Evolutionary conservation across 257 asterid genomes (phyloP), one percentile per base, ranked within the genome.

Genomic region (Plantago major): DNA sequence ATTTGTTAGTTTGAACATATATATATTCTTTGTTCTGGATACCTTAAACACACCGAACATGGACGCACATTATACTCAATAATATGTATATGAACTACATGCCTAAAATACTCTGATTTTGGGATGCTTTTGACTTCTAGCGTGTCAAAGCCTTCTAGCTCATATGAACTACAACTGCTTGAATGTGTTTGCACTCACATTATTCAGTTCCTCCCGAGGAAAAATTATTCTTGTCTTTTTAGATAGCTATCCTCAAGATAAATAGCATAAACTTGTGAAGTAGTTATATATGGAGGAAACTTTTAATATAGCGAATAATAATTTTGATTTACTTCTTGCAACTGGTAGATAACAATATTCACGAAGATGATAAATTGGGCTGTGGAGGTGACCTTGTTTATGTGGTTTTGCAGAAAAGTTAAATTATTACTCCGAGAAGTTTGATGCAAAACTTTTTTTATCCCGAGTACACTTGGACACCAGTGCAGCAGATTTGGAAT

Each of bases 381-480:
- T 51, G 62, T 42, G 59, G 59, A 46, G 63, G 42, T 58, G 44
- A 65, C 51, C 40, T 26, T 73, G 33, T 68, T 70, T 78, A 16
- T 52, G 19, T 73, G 70, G 46, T 71, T 68, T 73, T 79, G 86
- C 96, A 93, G 99, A 84, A 64, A 82, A 81, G 69, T 53, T 93
- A 49, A 87, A 89, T 78, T 93, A 86, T 71, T 93, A 83, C 83
- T 87, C 94, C 5, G 97, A 93, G 75, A 85, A 79, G 66, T 93
- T 93, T 55, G 95, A 89, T 62, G 89, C 97, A 55, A 93, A 78
- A 72, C 84, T 86, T 49, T 89, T 86, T 70, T 60, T 93, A 69
- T 85, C 97, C 66, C 96, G 95, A 67, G 89, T 93, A 46, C 99
- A 93, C 76, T 73, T 83, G 56, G 97, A 89, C 65, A 93, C 96